These are phyloP conservation scores for Lophiotrema nucula DNA, from an alignment of 495 filamentous ascomycete genomes.

Conservation along the genomic window DNA sequence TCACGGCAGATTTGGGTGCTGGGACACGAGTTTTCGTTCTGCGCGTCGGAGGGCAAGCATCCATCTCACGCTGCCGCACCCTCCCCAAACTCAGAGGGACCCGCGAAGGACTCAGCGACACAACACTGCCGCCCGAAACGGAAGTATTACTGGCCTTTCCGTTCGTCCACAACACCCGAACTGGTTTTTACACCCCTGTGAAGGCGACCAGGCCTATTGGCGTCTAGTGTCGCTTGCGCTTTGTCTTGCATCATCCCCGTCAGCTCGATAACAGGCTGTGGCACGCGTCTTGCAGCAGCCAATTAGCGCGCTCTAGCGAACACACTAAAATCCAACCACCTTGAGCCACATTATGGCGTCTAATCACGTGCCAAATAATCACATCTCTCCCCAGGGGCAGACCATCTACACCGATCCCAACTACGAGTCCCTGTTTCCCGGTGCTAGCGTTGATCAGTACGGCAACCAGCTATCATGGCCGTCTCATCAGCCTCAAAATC, in stretches of 20 bases:
- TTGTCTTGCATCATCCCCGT: conserved; percentile 13
- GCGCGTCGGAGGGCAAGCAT: conserved; percentile 6
- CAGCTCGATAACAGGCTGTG: not conserved
- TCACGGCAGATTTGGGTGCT: conserved; percentile 8
- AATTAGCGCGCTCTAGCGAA: conserved; percentile 20
- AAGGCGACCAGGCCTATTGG: conserved; percentile 16
- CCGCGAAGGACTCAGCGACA: not conserved
- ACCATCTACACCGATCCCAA: conserved; percentile 24
- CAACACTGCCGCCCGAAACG: conserved; percentile 13
- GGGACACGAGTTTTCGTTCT: conserved; percentile 3
- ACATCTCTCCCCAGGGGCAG: conserved; percentile 23
- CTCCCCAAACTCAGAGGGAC: conserved; percentile 1
- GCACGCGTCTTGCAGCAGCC: conserved; percentile 7
- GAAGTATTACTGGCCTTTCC: conserved; percentile 26
- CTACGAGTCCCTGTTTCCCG: conserved; percentile 19
- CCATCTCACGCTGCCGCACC: conserved; percentile 6
- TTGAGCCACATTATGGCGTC: conserved; percentile 18
- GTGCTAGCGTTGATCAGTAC: conserved; percentile 9
- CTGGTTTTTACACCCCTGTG: conserved; percentile 18
- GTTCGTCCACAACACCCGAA: not conserved
- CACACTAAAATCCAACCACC: not conserved
- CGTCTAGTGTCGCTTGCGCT: conserved; percentile 24
- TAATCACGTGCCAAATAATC: conserved; percentile 32
- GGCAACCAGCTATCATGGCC: conserved; percentile 6
- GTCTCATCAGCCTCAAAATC: conserved; percentile 4